phyloP scores from a whole-genome alignment of 192 early-diverging fungal species.

The Umbelopsis vinacea region DNA sequence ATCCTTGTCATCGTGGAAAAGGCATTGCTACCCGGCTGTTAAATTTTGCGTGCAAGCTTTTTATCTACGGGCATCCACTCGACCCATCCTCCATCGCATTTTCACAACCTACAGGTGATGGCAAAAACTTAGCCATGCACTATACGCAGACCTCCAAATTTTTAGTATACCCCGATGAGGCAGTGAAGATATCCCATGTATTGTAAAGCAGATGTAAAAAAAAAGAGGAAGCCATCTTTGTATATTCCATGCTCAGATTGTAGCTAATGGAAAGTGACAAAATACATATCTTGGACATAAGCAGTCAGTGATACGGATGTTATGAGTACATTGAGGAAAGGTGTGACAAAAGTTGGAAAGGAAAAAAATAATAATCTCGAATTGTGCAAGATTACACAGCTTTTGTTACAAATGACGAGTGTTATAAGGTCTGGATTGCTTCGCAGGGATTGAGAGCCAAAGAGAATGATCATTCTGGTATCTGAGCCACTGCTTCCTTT shows the following conservation, averaged over 20 bases:
- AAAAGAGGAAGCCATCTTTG: background rate
- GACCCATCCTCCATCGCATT: background rate
- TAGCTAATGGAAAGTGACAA: background rate
- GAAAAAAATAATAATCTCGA: background rate
- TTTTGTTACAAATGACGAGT: slow-evolving; percentile 10
- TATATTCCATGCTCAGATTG: background rate
- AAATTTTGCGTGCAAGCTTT: background rate
- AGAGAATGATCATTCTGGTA: slow-evolving; percentile 19
- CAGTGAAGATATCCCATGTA: background rate
- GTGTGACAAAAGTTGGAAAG: background rate
- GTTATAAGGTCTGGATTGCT: background rate
- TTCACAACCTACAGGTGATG: slow-evolving; percentile 12
- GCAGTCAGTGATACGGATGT: background rate
- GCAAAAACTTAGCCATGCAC: background rate
- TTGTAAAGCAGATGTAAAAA: background rate
- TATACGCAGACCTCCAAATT: background rate
- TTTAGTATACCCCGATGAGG: slow-evolving; percentile 11
- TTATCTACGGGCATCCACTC: background rate
- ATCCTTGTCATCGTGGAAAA: background rate
- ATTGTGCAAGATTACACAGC: background rate
- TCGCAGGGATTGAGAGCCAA: background rate
- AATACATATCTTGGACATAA: background rate
- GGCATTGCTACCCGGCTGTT: slow-evolving; percentile 2
- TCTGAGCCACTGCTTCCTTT: slow-evolving; percentile 48
- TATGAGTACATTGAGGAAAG: background rate